Evolutionary conservation across 2,329 filamentous ascomycete species (phyloP).

Genomic region (Phaeosphaeria sp.): DNA sequence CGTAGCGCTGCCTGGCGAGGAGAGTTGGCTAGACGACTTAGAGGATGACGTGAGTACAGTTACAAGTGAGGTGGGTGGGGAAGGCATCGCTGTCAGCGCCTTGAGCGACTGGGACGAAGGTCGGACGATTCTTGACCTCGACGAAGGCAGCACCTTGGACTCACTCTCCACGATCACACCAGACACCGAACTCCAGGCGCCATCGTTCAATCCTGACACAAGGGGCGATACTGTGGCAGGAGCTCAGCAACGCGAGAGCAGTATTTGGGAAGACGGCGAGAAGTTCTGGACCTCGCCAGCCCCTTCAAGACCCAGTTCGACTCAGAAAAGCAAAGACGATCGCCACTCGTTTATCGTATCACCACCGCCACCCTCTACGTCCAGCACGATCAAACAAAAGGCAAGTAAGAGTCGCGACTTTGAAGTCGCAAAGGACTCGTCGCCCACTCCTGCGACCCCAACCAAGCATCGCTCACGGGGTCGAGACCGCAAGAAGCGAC

Average conservation of each 20-base stretch:
- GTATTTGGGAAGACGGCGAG: slow-evolving; percentile 43
- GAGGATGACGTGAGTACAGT: slow-evolving; percentile 22
- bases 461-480: background rate
- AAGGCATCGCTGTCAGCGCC: slow-evolving; percentile 26
- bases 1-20: slow-evolving; percentile 33
- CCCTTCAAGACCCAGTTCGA: slow-evolving; percentile 9
- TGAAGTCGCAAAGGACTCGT: slow-evolving; percentile 28
- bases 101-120: slow-evolving; percentile 33
- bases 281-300: slow-evolving; percentile 32
- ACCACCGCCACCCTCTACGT: slow-evolving; percentile 2
- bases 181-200: background rate
- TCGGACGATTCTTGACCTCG: slow-evolving; percentile 19
- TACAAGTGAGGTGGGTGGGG: slow-evolving; percentile 27
- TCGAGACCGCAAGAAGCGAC: background rate
- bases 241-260: slow-evolving; percentile 18
- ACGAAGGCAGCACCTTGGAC: slow-evolving; percentile 3
- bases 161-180: slow-evolving; percentile 5
- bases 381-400: slow-evolving; percentile 4
- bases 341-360: slow-evolving; percentile 21
- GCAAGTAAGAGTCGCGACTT: slow-evolving; percentile 24
- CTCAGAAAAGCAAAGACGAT: slow-evolving; percentile 20
- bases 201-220: background rate
- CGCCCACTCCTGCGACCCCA: background rate
- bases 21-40: slow-evolving; percentile 38
- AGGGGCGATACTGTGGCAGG: background rate